A percentile compares a stretch with the other conserved stretches of the same genome.
phyloP scores from a whole-genome alignment of 2,329 filamentous ascomycete species.

The Microcera coccophila region DNA sequence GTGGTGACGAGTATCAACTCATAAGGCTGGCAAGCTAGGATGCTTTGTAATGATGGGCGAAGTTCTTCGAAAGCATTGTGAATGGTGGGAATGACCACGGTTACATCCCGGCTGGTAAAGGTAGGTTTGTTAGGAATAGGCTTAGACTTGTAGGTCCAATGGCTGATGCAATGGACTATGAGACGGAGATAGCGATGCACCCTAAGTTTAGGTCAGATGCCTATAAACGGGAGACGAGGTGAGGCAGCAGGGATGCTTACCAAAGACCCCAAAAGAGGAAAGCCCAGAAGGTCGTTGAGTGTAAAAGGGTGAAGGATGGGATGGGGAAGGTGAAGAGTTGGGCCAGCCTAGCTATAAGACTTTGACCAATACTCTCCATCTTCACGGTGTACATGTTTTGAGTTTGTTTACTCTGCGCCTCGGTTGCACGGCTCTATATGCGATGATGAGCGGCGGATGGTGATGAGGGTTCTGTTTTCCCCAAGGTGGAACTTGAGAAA shows the following conservation, averaged over 20 bases:
- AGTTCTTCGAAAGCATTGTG: constrained; percentile 83
- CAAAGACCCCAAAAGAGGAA: constrained; percentile 43
- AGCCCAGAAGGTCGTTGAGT: constrained; percentile 47
- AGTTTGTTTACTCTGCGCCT: background rate
- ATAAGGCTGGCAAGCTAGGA: constrained; percentile 63
- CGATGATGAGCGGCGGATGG: background rate
- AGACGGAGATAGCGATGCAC: constrained; percentile 83
- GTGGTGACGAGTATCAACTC: constrained; percentile 86
- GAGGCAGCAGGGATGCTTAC: constrained; percentile 35
- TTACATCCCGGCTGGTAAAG: constrained; percentile 78
- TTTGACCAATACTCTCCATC: constrained; percentile 11
- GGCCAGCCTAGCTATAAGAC: constrained; percentile 14
- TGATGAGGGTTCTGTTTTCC: constrained; percentile 18
- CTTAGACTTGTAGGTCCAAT: constrained; percentile 83
- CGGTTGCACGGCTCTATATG: background rate
- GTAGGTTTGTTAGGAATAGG: constrained; percentile 77
- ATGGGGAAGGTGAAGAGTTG: constrained; percentile 15
- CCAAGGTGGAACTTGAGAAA: constrained; percentile 3
- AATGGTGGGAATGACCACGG: constrained; percentile 89
- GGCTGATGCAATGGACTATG: constrained; percentile 78
- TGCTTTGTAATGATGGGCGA: constrained; percentile 73
- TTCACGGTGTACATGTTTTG: constrained; percentile 20
- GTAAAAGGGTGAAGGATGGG: constrained; percentile 34
- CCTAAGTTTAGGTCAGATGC: constrained; percentile 48
- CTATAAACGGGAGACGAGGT: background rate